Conservation (phyloP, 148 eudicot genomes). For the Fallopia convolvulus region DNA sequence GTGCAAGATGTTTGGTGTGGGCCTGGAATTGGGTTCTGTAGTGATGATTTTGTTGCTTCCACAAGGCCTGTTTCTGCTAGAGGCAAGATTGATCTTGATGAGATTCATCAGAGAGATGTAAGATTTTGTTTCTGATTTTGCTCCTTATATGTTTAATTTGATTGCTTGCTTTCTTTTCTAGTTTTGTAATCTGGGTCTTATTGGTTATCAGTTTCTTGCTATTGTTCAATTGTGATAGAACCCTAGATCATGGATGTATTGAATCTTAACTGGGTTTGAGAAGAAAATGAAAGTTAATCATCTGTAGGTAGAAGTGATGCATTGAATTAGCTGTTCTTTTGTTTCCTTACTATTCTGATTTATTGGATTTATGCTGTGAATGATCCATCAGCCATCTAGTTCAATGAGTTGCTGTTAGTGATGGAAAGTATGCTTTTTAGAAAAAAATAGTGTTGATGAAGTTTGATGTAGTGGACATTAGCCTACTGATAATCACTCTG, state of each 20-base stretch:
- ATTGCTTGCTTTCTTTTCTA: not conserved
- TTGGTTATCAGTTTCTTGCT: not conserved
- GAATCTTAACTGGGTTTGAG: not conserved
- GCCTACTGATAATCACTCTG: not conserved
- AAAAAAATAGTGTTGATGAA: not conserved
- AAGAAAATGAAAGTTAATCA: not conserved
- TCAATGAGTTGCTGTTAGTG: not conserved
- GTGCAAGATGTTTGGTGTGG: slow-evolving; percentile 89
- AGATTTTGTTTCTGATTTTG: not conserved
- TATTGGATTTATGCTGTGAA: not conserved
- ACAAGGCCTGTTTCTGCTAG: slow-evolving; percentile 36
- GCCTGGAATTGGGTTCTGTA: slow-evolving; percentile 49
- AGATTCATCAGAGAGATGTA: slow-evolving; percentile 49
- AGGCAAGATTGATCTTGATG: slow-evolving; percentile 47
- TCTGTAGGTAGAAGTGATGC: not conserved
- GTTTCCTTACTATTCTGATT: not conserved
- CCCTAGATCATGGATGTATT: not conserved
- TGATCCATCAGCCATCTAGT: not conserved
- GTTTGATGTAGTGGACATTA: not conserved
- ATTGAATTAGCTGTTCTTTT: not conserved
- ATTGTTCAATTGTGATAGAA: not conserved
- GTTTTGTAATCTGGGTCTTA: not conserved
- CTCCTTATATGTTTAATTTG: not conserved
- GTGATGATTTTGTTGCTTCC: slow-evolving; percentile 51
- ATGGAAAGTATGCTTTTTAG: not conserved